A percentile compares a stretch with the other conserved stretches of the same genome.
These are phyloP conservation scores for Begonia masoniana DNA, from an alignment of 306 rosid species.

Conservation along the genomic window DNA sequence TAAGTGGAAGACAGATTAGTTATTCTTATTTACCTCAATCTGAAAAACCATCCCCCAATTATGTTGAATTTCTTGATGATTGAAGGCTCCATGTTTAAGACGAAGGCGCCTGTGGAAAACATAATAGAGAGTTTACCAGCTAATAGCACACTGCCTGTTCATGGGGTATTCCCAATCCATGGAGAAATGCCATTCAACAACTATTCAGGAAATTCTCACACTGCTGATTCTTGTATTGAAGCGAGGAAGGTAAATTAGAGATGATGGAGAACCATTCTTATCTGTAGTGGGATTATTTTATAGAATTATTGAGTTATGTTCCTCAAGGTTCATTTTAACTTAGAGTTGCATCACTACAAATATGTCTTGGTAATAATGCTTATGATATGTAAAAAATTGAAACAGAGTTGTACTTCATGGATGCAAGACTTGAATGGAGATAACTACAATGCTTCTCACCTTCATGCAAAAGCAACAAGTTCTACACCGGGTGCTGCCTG, in stretches of 20 bases:
- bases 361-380: not conserved
- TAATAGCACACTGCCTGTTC: constrained; percentile 14
- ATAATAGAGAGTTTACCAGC: constrained; percentile 24
- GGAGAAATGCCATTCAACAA: constrained; percentile 17
- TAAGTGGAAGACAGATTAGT: constrained; percentile 16
- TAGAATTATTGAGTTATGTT: too few relatives aligned
- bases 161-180: constrained; percentile 21
- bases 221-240: constrained; percentile 24
- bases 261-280: not conserved
- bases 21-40: constrained; percentile 15
- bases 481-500: constrained; percentile 20
- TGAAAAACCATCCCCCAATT: constrained; percentile 28
- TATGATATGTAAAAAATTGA: constrained; percentile 11
- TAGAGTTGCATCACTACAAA: too few relatives aligned
- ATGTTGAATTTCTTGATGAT: constrained; percentile 41
- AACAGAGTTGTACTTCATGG: constrained; percentile 33
- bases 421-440: constrained; percentile 20
- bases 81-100: constrained; percentile 38
- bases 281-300: not conserved
- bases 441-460: constrained; percentile 14
- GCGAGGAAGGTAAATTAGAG: constrained; percentile 28
- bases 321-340: too few relatives aligned
- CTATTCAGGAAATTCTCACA: constrained; percentile 24
- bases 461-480: constrained; percentile 21
- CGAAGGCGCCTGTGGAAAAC: constrained; percentile 22